Conservation (phyloP, 495 filamentous ascomycete species). For the Neurospora discreta region DNA sequence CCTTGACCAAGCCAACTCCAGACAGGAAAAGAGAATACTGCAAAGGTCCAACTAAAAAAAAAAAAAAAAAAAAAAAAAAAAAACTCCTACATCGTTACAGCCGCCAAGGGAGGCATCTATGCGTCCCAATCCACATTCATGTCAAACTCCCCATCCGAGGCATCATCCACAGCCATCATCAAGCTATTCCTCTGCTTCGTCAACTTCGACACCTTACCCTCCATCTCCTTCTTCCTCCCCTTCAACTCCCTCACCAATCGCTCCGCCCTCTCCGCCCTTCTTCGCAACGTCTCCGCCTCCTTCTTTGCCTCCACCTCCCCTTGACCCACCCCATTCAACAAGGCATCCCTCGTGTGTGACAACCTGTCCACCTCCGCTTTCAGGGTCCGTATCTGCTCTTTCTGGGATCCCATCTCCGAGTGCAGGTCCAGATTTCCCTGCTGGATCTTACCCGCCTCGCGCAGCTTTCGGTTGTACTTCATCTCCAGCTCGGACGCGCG, state of each 20-base stretch:
- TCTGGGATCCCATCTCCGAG: not conserved
- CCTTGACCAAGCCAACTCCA: not conserved
- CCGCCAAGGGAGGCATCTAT: not conserved
- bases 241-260: constrained; percentile 4
- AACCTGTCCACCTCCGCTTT: constrained; percentile 10
- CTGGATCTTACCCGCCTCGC: constrained; percentile 5
- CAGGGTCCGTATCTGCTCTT: constrained; percentile 7
- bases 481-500: constrained; percentile 25
- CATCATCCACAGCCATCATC: not conserved
- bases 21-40: not conserved
- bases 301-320: constrained; percentile 3
- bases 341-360: constrained; percentile 5
- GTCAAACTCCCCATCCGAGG: not conserved
- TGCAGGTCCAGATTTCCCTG: not conserved
- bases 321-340: constrained; percentile 12
- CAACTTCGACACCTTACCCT: not conserved
- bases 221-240: constrained; percentile 5
- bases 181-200: not conserved
- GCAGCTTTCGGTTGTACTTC: constrained; percentile 11
- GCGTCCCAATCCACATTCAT: not conserved
- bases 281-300: constrained; percentile 4
- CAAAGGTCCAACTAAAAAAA: no score
- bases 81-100: not conserved
- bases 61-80: no score
- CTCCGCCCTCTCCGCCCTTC: constrained; percentile 1